Base-by-base conservation (phyloP, 352 stramenopile species). In the Phytophthora hibernalis region DNA sequence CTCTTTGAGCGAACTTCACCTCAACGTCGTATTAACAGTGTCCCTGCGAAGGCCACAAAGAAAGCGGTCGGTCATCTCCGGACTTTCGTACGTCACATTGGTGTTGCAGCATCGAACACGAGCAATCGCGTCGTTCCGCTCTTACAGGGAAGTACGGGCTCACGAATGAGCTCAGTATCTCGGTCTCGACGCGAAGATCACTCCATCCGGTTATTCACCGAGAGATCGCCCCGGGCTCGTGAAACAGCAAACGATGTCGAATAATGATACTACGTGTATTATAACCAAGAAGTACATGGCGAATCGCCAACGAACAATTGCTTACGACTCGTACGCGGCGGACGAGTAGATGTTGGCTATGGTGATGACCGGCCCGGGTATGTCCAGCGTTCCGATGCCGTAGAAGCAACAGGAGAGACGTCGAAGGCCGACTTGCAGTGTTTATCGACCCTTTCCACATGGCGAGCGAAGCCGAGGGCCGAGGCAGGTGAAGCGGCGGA, bases 1-100 rank as follows among this genome's bases (percentile, higher is more conserved):
- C 43, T 76, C 20, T 51, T 77, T 35, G 45, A 68, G 6, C 44
- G 37, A 18, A 43, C 24, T 5, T 5, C 30, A n/a, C 20, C 50
- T n/a, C 48, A 43, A 21, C 59, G 35, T 5, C 22, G 62, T 22
- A 30, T 45, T 7, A 38, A 7, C 11, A 52, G 44, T 8, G 31
- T 20, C 18, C 6, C 28, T 16, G 22, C 12, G 8, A 52, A 38
- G 10, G 16, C 4, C 18, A 20, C 12, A 18, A 70, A 60, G 31
- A 47, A 20, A 18, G 21, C 45, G 0, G 18, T 44, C 12, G 20
- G 15, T 2, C 37, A 66, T 24, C 44, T 70, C 8, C 42, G 45
- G 18, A 43, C 37, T 8, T 20, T 70, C 2, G 47, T 58, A 3
- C 53, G 49, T 18, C 55, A 70, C 1, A 61, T 70, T 43, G 50